Evolutionary conservation across 108 stramenopile genomes (phyloP).

Genomic region (Skeletonema tropicum): DNA sequence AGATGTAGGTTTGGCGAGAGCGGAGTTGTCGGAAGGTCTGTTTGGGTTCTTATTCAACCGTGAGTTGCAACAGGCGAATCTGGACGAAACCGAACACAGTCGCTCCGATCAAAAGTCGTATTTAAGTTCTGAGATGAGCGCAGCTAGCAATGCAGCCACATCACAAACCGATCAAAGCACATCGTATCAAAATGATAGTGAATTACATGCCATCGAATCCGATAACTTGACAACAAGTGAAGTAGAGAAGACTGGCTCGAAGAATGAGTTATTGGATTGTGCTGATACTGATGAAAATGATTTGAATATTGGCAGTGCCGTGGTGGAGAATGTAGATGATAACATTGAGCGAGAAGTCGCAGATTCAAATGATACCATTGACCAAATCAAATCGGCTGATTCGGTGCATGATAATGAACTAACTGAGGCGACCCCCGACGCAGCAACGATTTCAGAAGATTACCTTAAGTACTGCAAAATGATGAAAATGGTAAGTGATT

Average conservation of each 20-base stretch:
- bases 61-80: not conserved
- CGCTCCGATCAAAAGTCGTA: constrained; percentile 6
- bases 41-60: constrained; percentile 13
- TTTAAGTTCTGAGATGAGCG: constrained; percentile 4
- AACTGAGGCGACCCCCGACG: not conserved
- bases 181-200: constrained; percentile 2
- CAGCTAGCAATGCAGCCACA: not conserved
- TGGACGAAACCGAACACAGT: constrained; percentile 4
- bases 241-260: not conserved
- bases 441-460: not conserved
- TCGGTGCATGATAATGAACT: not conserved
- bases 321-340: not conserved
- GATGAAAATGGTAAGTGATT: constrained; percentile 53
- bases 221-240: not conserved
- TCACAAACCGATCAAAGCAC: constrained; percentile 4
- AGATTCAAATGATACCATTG: not conserved
- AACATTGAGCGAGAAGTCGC: not conserved
- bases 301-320: not conserved
- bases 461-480: constrained; percentile 81
- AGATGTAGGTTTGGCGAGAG: constrained; percentile 32
- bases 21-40: constrained; percentile 34
- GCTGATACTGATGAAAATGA: not conserved
- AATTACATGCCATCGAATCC: not conserved
- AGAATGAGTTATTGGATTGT: not conserved
- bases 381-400: not conserved